A percentile compares a stretch with the other conserved stretches of the same genome.
Evolutionary conservation across 2,329 filamentous ascomycete genomes (phyloP).

Genomic region (Trichoderma guizhouense): DNA sequence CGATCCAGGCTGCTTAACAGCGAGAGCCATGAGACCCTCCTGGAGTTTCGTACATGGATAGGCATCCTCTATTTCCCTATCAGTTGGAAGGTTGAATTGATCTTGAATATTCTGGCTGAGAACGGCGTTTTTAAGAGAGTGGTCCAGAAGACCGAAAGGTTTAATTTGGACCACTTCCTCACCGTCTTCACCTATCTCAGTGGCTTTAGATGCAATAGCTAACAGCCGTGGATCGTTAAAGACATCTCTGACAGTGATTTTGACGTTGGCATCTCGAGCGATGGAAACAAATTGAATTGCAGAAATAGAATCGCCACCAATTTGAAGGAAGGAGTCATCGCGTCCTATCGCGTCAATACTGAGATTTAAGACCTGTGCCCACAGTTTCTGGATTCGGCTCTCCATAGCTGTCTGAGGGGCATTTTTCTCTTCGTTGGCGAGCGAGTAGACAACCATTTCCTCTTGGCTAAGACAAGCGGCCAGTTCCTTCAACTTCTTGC

Average conservation of each 20-base stretch:
- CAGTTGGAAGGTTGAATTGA: background rate
- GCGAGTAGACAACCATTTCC: constrained; percentile 21
- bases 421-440: constrained; percentile 25
- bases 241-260: constrained; percentile 14
- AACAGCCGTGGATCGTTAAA: constrained; percentile 15
- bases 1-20: constrained; percentile 24
- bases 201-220: background rate
- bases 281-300: constrained; percentile 22
- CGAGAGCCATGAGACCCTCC: constrained; percentile 35
- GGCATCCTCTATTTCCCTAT: constrained; percentile 28
- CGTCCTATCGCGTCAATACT: constrained; percentile 15
- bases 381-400: constrained; percentile 34
- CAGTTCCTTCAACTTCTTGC: constrained; percentile 10
- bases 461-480: background rate
- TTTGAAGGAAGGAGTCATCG: constrained; percentile 22
- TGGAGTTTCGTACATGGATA: constrained; percentile 39
- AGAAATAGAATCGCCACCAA: constrained; percentile 25
- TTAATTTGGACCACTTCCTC: background rate
- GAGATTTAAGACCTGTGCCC: constrained; percentile 7
- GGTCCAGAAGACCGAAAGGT: background rate
- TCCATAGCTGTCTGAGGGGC: constrained; percentile 23
- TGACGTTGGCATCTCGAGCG: constrained; percentile 8
- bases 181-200: background rate
- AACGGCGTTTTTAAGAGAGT: background rate
- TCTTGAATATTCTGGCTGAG: background rate